Conservation (phyloP, 495 filamentous ascomycete genomes). For the Penicillium goetzii region DNA sequence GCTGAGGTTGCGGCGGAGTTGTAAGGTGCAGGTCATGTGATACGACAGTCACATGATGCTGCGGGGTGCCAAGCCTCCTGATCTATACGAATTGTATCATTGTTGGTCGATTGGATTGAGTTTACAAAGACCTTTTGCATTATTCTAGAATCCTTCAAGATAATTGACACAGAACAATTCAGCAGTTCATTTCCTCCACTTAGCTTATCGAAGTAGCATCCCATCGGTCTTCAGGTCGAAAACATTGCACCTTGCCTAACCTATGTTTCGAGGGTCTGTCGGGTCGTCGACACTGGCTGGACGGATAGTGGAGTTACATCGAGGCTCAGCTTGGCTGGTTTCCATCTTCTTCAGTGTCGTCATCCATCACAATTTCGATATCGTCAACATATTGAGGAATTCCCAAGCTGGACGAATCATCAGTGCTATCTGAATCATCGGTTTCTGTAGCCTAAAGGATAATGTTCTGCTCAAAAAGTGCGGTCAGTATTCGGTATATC, state of each 20-base stretch:
- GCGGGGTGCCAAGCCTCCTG: constrained; percentile 44
- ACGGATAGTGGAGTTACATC: not conserved
- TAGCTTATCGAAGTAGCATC: not conserved
- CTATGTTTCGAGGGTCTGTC: not conserved
- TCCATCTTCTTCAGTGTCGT: not conserved
- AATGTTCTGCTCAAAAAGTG: too few relatives aligned
- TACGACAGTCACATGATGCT: constrained; percentile 29
- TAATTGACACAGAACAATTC: not conserved
- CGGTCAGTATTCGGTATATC: not conserved
- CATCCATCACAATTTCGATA: not conserved
- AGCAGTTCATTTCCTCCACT: not conserved
- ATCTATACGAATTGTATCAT: constrained; percentile 57
- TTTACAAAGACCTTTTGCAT: too few relatives aligned
- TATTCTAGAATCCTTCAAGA: constrained; percentile 59
- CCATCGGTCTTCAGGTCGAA: not conserved
- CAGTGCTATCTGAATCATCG: not conserved
- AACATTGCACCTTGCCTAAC: not conserved
- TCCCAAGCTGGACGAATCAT: not conserved
- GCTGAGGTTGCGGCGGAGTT: constrained; percentile 17
- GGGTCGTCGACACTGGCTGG: not conserved
- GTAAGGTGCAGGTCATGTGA: constrained; percentile 8
- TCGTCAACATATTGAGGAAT: not conserved
- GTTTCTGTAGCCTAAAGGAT: too few relatives aligned
- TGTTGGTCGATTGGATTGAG: too few relatives aligned
- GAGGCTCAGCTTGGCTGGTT: not conserved